A percentile compares a stretch with the other conserved stretches of the same genome.
These are phyloP conservation scores for Nemophila menziesii DNA, from an alignment of 257 asterid genomes.

Conservation along the genomic window DNA sequence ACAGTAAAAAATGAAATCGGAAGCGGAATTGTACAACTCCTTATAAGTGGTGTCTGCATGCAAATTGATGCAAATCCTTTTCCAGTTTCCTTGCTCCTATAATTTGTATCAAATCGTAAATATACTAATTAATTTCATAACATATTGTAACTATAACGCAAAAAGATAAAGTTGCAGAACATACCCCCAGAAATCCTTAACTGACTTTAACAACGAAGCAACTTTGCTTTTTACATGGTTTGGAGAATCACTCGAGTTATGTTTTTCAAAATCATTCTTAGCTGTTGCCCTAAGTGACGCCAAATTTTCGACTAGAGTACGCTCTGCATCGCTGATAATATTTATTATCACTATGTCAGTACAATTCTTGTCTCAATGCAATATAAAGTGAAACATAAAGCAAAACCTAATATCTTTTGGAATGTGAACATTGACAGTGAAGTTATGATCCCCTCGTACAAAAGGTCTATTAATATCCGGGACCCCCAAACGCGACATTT, in stretches of 20 bases:
- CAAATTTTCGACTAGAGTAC: slow-evolving; percentile 59
- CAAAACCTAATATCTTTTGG: slow-evolving; percentile 67
- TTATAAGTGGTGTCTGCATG: slow-evolving; percentile 24
- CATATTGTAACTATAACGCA: too few relatives aligned
- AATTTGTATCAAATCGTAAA: slow-evolving; percentile 5
- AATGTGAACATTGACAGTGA: slow-evolving; percentile 64
- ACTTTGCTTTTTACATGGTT: slow-evolving; percentile 20
- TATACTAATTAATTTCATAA: too few relatives aligned
- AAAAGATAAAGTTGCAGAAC: slow-evolving; percentile 7
- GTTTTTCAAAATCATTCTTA: slow-evolving; percentile 17
- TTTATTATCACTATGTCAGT: slow-evolving; percentile 17
- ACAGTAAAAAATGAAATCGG: slow-evolving; percentile 29
- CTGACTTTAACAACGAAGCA: slow-evolving; percentile 48
- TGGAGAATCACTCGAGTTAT: slow-evolving; percentile 22
- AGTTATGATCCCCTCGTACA: slow-evolving; percentile 76
- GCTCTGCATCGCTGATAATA: slow-evolving; percentile 61
- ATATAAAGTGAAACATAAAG: not conserved
- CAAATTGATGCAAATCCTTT: slow-evolving; percentile 73
- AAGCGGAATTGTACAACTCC: slow-evolving; percentile 19
- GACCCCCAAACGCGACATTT: slow-evolving; percentile 68
- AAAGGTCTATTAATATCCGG: slow-evolving; percentile 70
- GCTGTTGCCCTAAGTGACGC: slow-evolving; percentile 48
- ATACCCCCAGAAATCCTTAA: slow-evolving; percentile 58
- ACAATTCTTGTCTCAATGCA: slow-evolving; percentile 3
- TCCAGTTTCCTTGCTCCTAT: slow-evolving; percentile 50